These are phyloP conservation scores for Amaranthus tricolor DNA, from an alignment of 179 eudicot species.

Conservation along the genomic window DNA sequence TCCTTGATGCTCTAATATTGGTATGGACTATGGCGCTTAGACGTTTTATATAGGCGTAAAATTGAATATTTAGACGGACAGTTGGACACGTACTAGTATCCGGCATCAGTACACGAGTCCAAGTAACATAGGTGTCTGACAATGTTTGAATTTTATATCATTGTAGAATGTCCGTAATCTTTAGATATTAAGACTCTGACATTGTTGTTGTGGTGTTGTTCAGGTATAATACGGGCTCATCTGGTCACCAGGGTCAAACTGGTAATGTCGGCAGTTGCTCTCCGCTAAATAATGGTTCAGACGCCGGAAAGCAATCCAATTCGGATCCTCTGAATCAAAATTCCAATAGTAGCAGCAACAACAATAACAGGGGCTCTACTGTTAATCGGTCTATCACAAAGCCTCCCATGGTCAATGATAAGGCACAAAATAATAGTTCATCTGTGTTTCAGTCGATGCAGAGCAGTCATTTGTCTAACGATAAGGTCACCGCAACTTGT, in stretches of 20 bases:
- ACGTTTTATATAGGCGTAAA: no score
- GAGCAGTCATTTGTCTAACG: no score
- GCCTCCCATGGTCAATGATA: conserved; percentile 33
- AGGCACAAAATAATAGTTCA: conserved; percentile 34
- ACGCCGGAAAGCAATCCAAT: conserved; percentile 53
- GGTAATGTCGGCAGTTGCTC: conserved; percentile 78
- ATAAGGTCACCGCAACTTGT: no score
- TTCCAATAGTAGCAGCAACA: conserved; percentile 63
- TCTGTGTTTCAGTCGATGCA: no score
- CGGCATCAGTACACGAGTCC: no score
- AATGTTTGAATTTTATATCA: conserved; percentile 3
- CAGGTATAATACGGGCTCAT: conserved; percentile 57
- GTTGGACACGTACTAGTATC: no score
- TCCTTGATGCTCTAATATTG: no score
- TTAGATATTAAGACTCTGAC: no score
- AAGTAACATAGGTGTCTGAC: not conserved
- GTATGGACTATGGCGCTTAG: no score
- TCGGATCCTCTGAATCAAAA: conserved; percentile 47
- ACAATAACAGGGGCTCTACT: conserved; percentile 69
- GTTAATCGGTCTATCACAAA: conserved; percentile 46
- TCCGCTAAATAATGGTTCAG: conserved; percentile 53
- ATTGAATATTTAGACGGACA: no score
- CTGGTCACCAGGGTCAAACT: conserved; percentile 47
- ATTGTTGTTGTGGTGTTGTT: no score
- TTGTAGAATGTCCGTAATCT: not conserved